phyloP scores from a whole-genome alignment of 2,329 filamentous ascomycete genomes.

The Epichloe baconii region DNA sequence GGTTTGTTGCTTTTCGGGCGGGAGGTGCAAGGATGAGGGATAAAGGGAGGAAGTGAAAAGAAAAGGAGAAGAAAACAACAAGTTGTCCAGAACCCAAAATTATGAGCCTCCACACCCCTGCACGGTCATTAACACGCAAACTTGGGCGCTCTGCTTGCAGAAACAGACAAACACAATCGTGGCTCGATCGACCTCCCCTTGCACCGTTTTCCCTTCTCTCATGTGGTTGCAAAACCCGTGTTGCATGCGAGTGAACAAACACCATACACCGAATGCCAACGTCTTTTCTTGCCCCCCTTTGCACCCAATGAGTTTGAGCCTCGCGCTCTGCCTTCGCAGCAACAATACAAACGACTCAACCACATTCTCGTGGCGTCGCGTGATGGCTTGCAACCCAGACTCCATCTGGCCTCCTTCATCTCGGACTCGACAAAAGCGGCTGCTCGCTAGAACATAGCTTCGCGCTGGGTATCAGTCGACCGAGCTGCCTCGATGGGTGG shows the following conservation, averaged over 20 bases:
- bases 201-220: neutral
- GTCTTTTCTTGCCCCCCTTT: neutral
- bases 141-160: neutral
- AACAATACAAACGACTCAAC: neutral
- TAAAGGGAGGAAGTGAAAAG: neutral
- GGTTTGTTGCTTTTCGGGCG: neutral
- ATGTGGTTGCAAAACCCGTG: neutral
- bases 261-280: slow-evolving; percentile 1
- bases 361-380: neutral
- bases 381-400: neutral
- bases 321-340: neutral
- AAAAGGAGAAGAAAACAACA: neutral
- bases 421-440: slow-evolving; percentile 3
- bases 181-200: neutral
- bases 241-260: neutral
- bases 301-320: neutral
- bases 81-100: neutral
- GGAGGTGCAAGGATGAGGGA: neutral
- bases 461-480: slow-evolving; percentile 10
- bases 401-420: slow-evolving; percentile 1
- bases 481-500: neutral
- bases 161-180: neutral
- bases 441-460: neutral
- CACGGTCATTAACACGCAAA: neutral
- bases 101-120: slow-evolving; percentile 7